Base-by-base conservation (phyloP, 768 basidiomycete species). In the Leucosporidium creatinivorum region DNA sequence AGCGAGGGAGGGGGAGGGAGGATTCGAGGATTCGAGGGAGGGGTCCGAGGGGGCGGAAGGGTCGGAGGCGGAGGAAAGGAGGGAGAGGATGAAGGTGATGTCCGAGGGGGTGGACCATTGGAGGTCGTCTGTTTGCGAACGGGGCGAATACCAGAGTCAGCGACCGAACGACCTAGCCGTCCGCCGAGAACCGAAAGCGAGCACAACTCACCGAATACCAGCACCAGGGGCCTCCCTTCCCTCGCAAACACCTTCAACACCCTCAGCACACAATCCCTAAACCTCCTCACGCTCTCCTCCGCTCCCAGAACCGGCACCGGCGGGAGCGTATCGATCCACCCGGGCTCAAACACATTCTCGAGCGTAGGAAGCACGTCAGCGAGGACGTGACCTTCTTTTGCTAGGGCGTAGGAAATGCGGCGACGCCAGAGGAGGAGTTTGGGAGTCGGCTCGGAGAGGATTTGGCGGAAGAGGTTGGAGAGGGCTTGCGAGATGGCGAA, bases 401-500 rank as follows among this genome's bases (percentile, higher is more conserved):
- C 70, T 7, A 72, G 26, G 3, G 67, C 70, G 18, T 58, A 52
- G 7, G 65, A 55, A 30, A 72, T 64, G n/a, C 70, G 59, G 0
- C 66, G 57, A 6, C 70, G 61, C 70, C 70, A 72, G n/a, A 58
- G 26, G 18, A 33, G 30, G 48, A 72, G 70, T 15, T 51, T 25
- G 5, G 60, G 39, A 8, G 52, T 61, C 10, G 70, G 60, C n/a
- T 72, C 70, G 28, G 70, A 59, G 30, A 72, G 65, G 23, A 72
- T 58, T 28, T 72, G 70, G 18, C 70, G 70, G 44, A 68, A 58
- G 54, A 72, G 67, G 21, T 65, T 65, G 25, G 67, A 66, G 26
- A 72, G 67, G 36, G 70, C 58, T 25, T 68, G 70, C 0, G 61
- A 61, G 58, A 72, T 68, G 64, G 70, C 67, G 58, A 72, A 68